Evolutionary conservation across 1,284 basidiomycete genomes (phyloP), one percentile per base, ranked within the genome.

Genomic region (Pisolithus thermaeus): DNA sequence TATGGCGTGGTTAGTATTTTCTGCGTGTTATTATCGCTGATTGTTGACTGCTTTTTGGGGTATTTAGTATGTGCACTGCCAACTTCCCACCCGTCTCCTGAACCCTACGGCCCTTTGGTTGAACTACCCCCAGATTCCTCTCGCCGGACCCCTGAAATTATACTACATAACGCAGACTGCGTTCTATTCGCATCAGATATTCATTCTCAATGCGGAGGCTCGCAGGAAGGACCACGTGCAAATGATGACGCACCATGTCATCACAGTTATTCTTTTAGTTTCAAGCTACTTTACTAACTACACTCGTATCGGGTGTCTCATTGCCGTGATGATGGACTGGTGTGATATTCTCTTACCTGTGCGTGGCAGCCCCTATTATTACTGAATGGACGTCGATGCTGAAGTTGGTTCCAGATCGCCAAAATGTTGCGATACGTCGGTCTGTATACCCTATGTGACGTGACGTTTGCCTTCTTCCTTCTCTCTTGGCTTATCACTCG

Each of bases 221-320:
- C 79, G 84, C 50, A 79, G 96, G 51, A 94, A 92, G 65, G 96
- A 99, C 70, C 92, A 97, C 68, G 77, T 77, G 68, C 94, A 97
- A 71, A 99, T 98, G 96, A 89, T 97, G 77, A 75, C 84, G 28
- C 96, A 99, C 73, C 96, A 99, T 70, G 68, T 97, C 61, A 87
- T 98, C 61, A 96, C 94, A 18, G 81, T 95, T 52, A 67, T 77
- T 38, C 81, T 99, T 57, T 83, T 97, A 71, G 67, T 77, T 32
- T 66, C 75, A 28, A 93, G 90, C 64, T 99, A 97, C 71, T 76
- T 78, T 50, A 83, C 78, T 68, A 89, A 95, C 70, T 88, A 86
- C 64, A 95, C 92, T 8, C 86, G 92, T 36, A 80, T 96, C 46
- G 96, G 96, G 18, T 90, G 86, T 58, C 74, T 92, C 43, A 83